These are phyloP conservation scores for Darksidea phi DNA, from an alignment of 495 filamentous ascomycete genomes.

Conservation along the genomic window DNA sequence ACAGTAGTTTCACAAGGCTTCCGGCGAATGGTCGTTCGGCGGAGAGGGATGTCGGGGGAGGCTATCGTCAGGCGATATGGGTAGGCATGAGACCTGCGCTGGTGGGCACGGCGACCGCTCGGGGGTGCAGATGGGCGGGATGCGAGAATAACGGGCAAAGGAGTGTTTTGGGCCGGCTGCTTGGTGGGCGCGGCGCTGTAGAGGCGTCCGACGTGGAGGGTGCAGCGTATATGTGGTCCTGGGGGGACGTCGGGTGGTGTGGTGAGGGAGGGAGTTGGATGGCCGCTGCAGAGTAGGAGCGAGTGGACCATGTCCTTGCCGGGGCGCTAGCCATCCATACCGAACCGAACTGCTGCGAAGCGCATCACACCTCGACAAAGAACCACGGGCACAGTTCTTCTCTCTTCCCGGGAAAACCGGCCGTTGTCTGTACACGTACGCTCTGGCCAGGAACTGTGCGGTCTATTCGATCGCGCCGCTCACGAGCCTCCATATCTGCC, in stretches of 20 bases:
- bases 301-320: neutral
- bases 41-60: slow-evolving; percentile 3
- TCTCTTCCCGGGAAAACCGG: too few species aligned
- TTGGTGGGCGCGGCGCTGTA: neutral
- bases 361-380: too few species aligned
- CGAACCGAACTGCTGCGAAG: too few species aligned
- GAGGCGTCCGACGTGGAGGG: neutral
- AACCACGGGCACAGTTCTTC: too few species aligned
- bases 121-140: neutral
- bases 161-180: neutral
- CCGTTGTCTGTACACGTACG: too few species aligned
- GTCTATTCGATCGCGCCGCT: neutral
- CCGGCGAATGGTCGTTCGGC: neutral
- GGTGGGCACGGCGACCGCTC: slow-evolving; percentile 6
- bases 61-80: slow-evolving; percentile 30
- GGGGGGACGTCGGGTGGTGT: slow-evolving; percentile 5
- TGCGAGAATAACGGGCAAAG: neutral
- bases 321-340: too few species aligned
- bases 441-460: too few species aligned
- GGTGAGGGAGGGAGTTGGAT: neutral
- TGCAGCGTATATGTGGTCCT: slow-evolving; percentile 23
- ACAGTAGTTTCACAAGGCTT: neutral
- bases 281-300: neutral
- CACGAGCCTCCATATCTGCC: neutral
- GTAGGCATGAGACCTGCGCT: slow-evolving; percentile 31